Evolutionary conservation across 1,139 yeast genomes (phyloP), one percentile per base, ranked within the genome.

Genomic region (Zhuliangozyma parablackwelliae): DNA sequence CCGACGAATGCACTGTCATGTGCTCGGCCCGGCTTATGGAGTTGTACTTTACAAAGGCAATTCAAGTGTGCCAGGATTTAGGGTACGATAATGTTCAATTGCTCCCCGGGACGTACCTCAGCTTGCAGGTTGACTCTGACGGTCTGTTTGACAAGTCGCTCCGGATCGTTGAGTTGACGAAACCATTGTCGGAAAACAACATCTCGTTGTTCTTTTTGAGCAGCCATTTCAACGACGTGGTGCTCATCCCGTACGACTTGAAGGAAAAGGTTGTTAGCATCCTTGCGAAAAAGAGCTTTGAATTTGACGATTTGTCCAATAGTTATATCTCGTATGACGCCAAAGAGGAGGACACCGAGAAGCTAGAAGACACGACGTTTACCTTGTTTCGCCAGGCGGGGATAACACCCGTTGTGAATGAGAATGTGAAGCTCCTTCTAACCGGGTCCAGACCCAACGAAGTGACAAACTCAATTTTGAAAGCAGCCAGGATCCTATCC

Each of bases 211-310:
- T 80, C 51, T 82, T 81, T 56, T 57, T 82, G 30, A 75, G 82
- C 10, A 78, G 82, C 30, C 83, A 82, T 57, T 80, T 78, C 49
- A 72, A 81, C 36, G 85, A 82, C 54, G 75, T 78, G 34, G 83
- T 82, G n/a, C 61, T 82, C 29, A 70, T 81, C 12, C 88, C 89
- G 0, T 55, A 53, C 30, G 48, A 56, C 5, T 64, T 65, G 9
- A 68, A 68, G 43, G 65, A 62, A 2, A 63, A 65, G 38, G 84
- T 78, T 0, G 53, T 73, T 3, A 50, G 51, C 25, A 69, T 77
- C 6, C 54, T 80, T 30, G 63, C 72, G 16, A 56, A 57, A 27
- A 59, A 65, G 34, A 63, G 67, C 33, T 76, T 75, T 50, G 60
- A 57, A 28, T 74, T 72, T 51, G 65, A 76, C 25, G 72, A 69